These are phyloP conservation scores for Centrapalus pauciflorus DNA, from an alignment of 129 eudicot species.

Conservation along the genomic window DNA sequence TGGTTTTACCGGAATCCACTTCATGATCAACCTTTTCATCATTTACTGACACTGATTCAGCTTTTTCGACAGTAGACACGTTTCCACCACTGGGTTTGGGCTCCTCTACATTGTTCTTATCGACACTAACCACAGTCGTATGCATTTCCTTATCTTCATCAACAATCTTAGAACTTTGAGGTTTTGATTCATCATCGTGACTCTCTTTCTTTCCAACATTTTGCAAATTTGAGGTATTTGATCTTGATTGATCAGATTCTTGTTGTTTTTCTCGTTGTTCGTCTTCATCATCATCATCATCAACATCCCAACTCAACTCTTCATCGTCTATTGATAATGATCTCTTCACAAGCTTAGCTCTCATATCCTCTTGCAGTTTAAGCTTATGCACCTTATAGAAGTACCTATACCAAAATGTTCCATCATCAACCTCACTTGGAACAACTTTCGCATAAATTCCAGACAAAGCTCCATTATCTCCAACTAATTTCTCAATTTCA, in stretches of 20 bases:
- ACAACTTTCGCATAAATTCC: constrained; percentile 50
- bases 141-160: constrained; percentile 19
- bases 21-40: constrained; percentile 30
- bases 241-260: constrained; percentile 6
- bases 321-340: constrained; percentile 69
- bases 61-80: constrained; percentile 17
- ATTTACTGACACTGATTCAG: constrained; percentile 18
- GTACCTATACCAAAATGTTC: constrained; percentile 75
- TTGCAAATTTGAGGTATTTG: neutral
- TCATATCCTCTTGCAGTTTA: constrained; percentile 60
- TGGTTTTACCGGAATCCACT: constrained; percentile 33
- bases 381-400: constrained; percentile 69
- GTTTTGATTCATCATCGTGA: neutral
- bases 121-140: constrained; percentile 12
- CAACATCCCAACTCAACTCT: constrained; percentile 92
- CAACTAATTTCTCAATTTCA: constrained; percentile 53
- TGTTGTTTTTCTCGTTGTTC: neutral
- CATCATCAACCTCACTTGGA: constrained; percentile 57
- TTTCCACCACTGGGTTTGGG: neutral
- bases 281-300: constrained; percentile 54
- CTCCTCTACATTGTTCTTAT: constrained; percentile 16
- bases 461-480: constrained; percentile 52
- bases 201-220: constrained; percentile 18
- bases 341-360: constrained; percentile 81
- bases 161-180: constrained; percentile 13